Base-by-base conservation (phyloP, 805 yeast species). In the Kuraishia hungarica region DNA sequence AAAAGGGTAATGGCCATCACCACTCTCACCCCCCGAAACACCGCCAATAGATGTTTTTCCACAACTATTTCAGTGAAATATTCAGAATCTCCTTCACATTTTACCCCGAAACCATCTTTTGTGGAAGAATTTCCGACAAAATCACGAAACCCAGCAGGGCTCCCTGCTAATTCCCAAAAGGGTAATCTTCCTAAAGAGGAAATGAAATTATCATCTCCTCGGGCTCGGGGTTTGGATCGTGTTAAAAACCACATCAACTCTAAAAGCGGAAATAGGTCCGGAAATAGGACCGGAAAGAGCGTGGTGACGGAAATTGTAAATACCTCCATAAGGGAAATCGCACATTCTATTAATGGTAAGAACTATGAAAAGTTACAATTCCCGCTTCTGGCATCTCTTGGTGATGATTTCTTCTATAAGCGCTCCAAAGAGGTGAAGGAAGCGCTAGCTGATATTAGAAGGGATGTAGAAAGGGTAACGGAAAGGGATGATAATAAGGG, bases 351-450 rank as follows among this genome's bases (percentile, higher is more conserved):
- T 52, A 76, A 82, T 50, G 68, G 77, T 57, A 75, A 77, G 5
- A 67, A 76, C 24, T 57, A 67, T n/a, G 84, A 77, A 63, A 75
- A 75, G 52, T 75, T 77, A 7, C 81, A 77, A 61, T 79, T 82
- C 22, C 80, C 80, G 48, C 70, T 81, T 13, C 77, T 80, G 82
- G 62, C 71, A 13, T 71, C 79, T n/a, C 67, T 74, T 15, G 82
- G 83, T 20, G 74, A 80, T 61, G 84, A 80, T 65, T 70, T 80
- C 59, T 78, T 77, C 64, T 75, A 73, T 61, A 77, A 78, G 55
- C 77, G 80, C 65, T 79, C 80, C 60, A 13, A n/a, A n/a, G n/a
- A 28, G 51, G 51, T 50, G 39, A 10, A n/a, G 51, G 43, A 24
- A 43, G 24, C 43, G 22, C 22, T 50, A 8, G 15, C 24, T n/a